These are phyloP conservation scores for Hyaloscypha variabilis DNA, from an alignment of 495 filamentous ascomycete species.

Conservation along the genomic window DNA sequence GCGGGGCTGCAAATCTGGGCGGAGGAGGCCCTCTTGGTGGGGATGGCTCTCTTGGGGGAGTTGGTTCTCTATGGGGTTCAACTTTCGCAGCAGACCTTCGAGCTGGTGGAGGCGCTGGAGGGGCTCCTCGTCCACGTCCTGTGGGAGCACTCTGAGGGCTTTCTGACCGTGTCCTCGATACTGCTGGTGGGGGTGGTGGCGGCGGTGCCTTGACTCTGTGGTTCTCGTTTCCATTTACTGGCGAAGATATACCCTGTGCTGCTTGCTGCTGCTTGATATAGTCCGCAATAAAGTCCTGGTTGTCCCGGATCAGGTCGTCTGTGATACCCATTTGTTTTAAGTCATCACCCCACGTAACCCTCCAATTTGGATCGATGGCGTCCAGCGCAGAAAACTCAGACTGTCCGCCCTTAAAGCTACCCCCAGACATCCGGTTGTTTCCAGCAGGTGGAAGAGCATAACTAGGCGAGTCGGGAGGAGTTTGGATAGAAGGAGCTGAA, in stretches of 20 bases:
- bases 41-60: slow-evolving; percentile 59
- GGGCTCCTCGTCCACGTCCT: slow-evolving; percentile 54
- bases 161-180: slow-evolving; percentile 36
- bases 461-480: slow-evolving; percentile 49
- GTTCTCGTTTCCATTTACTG: slow-evolving; percentile 42
- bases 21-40: slow-evolving; percentile 55
- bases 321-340: slow-evolving; percentile 85
- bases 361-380: slow-evolving; percentile 79
- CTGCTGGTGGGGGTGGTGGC: slow-evolving; percentile 61
- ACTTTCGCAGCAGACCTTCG: slow-evolving; percentile 53
- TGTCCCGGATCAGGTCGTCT: slow-evolving; percentile 87
- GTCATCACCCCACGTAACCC: slow-evolving; percentile 79
- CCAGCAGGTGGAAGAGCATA: slow-evolving; percentile 51
- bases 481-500: slow-evolving; percentile 51
- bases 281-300: slow-evolving; percentile 91
- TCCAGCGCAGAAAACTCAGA: slow-evolving; percentile 71
- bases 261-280: slow-evolving; percentile 84
- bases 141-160: slow-evolving; percentile 30
- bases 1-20: slow-evolving; percentile 77
- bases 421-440: slow-evolving; percentile 38
- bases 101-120: slow-evolving; percentile 84
- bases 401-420: slow-evolving; percentile 43
- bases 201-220: slow-evolving; percentile 54
- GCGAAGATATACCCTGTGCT: slow-evolving; percentile 37
- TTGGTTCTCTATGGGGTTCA: slow-evolving; percentile 50